Evolutionary conservation across 1,284 basidiomycete genomes (phyloP).

Genomic region (Fomitopsis schrenkii): DNA sequence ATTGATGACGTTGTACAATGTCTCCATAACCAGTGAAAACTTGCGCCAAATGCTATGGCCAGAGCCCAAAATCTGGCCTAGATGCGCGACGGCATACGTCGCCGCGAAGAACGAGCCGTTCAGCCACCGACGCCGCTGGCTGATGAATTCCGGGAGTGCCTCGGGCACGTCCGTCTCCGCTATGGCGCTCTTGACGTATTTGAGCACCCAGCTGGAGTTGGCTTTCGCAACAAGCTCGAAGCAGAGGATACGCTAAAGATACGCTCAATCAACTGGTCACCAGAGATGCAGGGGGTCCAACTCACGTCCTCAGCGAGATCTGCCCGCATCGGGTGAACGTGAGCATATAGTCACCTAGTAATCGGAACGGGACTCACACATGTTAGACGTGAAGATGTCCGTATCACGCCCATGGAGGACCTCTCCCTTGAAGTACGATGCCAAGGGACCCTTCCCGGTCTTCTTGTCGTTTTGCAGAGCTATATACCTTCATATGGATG

Average conservation of each 20-base stretch:
- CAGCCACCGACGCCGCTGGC: conserved; percentile 87
- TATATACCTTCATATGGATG: conserved; percentile 54
- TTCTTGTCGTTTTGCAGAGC: conserved; percentile 86
- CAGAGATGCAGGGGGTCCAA: background rate
- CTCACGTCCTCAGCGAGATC: conserved; percentile 83
- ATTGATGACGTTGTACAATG: conserved; percentile 86
- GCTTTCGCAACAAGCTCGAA: conserved; percentile 95
- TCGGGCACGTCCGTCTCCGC: conserved; percentile 98
- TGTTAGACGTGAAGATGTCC: conserved; percentile 93
- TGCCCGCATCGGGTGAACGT: conserved; percentile 24
- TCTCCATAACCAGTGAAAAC: conserved; percentile 72
- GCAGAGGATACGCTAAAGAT: conserved; percentile 82
- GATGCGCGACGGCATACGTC: conserved; percentile 79
- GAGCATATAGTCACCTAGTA: background rate
- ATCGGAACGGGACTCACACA: conserved; percentile 53
- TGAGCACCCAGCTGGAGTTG: conserved; percentile 88
- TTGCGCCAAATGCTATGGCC: conserved; percentile 85
- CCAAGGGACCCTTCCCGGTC: conserved; percentile 79
- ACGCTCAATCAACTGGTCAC: background rate
- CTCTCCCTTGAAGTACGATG: conserved; percentile 97
- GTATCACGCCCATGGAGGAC: conserved; percentile 87
- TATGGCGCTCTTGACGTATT: conserved; percentile 93
- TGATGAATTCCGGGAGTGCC: conserved; percentile 91
- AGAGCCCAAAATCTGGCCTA: conserved; percentile 79
- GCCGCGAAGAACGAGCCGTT: conserved; percentile 97